These are phyloP conservation scores for Telfairia occidentalis DNA, from an alignment of 331 rosid species.

Conservation along the genomic window DNA sequence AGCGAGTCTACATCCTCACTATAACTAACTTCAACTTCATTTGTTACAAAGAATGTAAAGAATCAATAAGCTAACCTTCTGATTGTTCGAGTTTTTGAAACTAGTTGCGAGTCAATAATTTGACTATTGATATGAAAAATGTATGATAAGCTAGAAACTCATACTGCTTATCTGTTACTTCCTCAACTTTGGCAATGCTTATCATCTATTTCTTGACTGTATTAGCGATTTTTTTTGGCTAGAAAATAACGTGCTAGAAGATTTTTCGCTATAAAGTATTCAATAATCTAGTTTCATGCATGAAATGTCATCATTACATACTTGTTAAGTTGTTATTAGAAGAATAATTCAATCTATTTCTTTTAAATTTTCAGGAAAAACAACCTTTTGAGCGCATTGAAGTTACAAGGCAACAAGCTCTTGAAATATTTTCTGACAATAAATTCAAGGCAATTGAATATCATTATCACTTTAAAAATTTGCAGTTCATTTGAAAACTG, in stretches of 20 bases:
- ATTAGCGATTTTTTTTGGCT: background rate
- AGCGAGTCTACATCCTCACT: background rate
- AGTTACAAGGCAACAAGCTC: slow-evolving; percentile 75
- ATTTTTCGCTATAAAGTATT: background rate
- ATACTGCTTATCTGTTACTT: background rate
- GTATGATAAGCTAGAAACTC: background rate
- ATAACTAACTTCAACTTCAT: background rate
- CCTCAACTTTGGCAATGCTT: background rate
- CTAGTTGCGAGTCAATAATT: background rate
- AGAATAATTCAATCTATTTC: background rate
- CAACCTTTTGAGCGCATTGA: slow-evolving; percentile 97
- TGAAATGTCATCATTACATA: background rate
- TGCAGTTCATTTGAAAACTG: slow-evolving; percentile 8
- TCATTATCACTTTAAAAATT: background rate
- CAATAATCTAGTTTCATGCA: background rate
- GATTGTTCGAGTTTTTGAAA: background rate
- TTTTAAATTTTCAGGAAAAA: slow-evolving; percentile 39
- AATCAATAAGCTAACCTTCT: background rate
- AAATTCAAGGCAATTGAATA: slow-evolving; percentile 60
- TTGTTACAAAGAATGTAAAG: too few species aligned
- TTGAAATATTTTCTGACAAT: slow-evolving; percentile 75
- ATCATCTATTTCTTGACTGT: background rate
- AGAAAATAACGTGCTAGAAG: background rate
- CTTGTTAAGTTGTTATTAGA: background rate
- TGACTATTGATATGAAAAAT: background rate